Evolutionary conservation across 371 early-diverging fungal genomes (phyloP).

Genomic region (Mucor sp.): DNA sequence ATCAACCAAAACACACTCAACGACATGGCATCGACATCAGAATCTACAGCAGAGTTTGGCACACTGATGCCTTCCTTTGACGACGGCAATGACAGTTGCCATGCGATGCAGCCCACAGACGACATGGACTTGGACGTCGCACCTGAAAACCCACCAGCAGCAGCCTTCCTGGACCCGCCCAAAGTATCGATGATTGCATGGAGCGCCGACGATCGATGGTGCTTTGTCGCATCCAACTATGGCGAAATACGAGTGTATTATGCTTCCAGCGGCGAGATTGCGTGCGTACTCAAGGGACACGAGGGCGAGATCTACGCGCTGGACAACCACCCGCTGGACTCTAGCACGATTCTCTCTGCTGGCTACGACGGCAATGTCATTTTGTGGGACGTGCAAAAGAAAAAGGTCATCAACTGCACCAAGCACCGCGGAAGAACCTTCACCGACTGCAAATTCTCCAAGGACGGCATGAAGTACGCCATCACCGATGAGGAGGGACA

Average conservation of each 20-base stretch:
- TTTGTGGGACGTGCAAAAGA: slow-evolving; percentile 69
- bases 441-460: slow-evolving; percentile 56
- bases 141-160: background rate
- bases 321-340: slow-evolving; percentile 75
- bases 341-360: slow-evolving; percentile 73
- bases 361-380: slow-evolving; percentile 86
- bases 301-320: slow-evolving; percentile 72
- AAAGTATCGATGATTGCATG: slow-evolving; percentile 62
- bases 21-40: background rate
- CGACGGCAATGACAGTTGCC: background rate
- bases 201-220: slow-evolving; percentile 62
- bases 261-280: slow-evolving; percentile 58
- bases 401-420: slow-evolving; percentile 29
- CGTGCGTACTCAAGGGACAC: slow-evolving; percentile 62
- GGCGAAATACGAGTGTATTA: slow-evolving; percentile 68
- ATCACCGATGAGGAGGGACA: slow-evolving; percentile 72
- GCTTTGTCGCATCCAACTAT: slow-evolving; percentile 63
- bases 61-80: slow-evolving; percentile 17
- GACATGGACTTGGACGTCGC: background rate
- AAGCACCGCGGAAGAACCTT: slow-evolving; percentile 40
- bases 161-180: slow-evolving; percentile 15
- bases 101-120: background rate
- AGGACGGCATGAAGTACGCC: slow-evolving; percentile 66
- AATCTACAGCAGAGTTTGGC: slow-evolving; percentile 11
- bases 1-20: background rate